A percentile compares a stretch with the other conserved stretches of the same genome.
These are phyloP conservation scores for Cyberlindnera veronae DNA, from an alignment of 805 yeast genomes.

Conservation along the genomic window DNA sequence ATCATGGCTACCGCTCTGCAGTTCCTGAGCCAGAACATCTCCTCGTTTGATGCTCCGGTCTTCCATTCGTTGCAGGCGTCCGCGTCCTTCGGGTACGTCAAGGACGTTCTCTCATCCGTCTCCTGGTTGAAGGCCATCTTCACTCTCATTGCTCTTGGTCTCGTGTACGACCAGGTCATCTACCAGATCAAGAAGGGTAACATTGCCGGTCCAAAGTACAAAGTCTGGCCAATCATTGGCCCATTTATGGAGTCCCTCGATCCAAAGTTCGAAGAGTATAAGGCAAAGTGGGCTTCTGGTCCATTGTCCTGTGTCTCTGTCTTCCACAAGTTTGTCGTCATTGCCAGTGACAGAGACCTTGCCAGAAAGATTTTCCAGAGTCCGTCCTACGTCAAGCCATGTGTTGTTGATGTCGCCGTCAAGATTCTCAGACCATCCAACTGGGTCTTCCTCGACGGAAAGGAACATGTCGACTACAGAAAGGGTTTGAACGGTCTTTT, in stretches of 20 bases:
- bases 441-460: constrained; percentile 98
- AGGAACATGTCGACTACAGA: constrained; percentile 91
- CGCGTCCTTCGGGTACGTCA: constrained; percentile 4
- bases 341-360: constrained; percentile 83
- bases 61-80: constrained; percentile 11
- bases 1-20: constrained; percentile 25
- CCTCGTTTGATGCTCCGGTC: constrained; percentile 17
- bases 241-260: constrained; percentile 92
- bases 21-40: constrained; percentile 16
- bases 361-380: constrained; percentile 84
- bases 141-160: constrained; percentile 42
- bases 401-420: constrained; percentile 96
- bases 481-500: constrained; percentile 86
- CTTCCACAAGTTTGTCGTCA: constrained; percentile 95
- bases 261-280: constrained; percentile 92
- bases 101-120: constrained; percentile 20
- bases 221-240: constrained; percentile 93
- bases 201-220: constrained; percentile 86
- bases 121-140: constrained; percentile 54
- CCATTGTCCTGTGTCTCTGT: constrained; percentile 95
- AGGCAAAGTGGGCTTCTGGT: constrained; percentile 92
- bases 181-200: constrained; percentile 80
- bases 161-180: constrained; percentile 70
- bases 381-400: constrained; percentile 89
- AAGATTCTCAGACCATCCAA: constrained; percentile 92